phyloP scores from a whole-genome alignment of 2,329 filamentous ascomycete species.

The Coleophoma cylindrospora region DNA sequence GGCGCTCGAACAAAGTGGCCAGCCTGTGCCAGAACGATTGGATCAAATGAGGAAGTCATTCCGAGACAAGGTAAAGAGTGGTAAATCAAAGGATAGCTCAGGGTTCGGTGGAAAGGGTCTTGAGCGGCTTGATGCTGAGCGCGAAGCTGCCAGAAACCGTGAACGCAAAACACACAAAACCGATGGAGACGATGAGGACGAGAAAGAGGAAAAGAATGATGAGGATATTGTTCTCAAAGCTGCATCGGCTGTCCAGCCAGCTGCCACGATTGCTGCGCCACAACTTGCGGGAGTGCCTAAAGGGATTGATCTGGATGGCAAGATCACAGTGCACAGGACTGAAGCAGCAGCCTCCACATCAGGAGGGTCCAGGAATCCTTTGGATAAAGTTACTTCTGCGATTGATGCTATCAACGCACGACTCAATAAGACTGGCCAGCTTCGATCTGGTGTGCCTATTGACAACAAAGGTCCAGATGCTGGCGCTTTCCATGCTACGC shows the following conservation, averaged over 20 bases:
- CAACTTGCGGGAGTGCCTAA: slow-evolving; percentile 42
- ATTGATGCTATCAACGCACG: slow-evolving; percentile 88
- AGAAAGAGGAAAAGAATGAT: slow-evolving; percentile 63
- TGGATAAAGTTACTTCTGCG: slow-evolving; percentile 86
- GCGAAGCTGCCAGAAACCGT: slow-evolving; percentile 78
- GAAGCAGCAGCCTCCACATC: slow-evolving; percentile 42
- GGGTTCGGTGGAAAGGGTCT: slow-evolving; percentile 95
- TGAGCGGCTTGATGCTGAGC: slow-evolving; percentile 85
- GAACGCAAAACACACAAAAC: slow-evolving; percentile 89
- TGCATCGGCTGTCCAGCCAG: slow-evolving; percentile 59
- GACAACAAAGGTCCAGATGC: slow-evolving; percentile 98
- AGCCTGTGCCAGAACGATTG: slow-evolving; percentile 69
- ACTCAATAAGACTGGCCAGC: slow-evolving; percentile 81
- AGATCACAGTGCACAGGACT: slow-evolving; percentile 69
- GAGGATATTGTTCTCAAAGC: slow-evolving; percentile 68
- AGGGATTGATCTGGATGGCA: slow-evolving; percentile 57
- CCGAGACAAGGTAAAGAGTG: slow-evolving; percentile 84
- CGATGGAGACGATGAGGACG: slow-evolving; percentile 78
- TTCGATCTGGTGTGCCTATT: slow-evolving; percentile 88
- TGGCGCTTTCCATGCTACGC: slow-evolving; percentile 90
- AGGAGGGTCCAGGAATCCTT: slow-evolving; percentile 50
- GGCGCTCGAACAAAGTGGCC: slow-evolving; percentile 78
- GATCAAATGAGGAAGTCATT: slow-evolving; percentile 67
- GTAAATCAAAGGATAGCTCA: slow-evolving; percentile 82
- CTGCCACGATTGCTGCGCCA: slow-evolving; percentile 40